Conservation (phyloP, 805 yeast genomes). For the Metschnikowia hibisci region DNA sequence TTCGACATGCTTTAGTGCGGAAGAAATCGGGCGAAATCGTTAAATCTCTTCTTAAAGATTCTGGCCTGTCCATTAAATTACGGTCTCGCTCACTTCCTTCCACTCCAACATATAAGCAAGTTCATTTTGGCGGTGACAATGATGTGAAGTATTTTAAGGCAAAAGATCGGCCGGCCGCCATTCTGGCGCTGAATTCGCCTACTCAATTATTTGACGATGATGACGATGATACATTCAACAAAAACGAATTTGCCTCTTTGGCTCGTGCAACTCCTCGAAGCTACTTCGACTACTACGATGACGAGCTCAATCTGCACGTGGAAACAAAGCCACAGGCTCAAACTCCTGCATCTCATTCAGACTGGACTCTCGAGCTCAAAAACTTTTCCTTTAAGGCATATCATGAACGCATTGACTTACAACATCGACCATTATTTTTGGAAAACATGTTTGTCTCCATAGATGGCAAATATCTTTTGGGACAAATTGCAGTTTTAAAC, state of each 20-base stretch:
- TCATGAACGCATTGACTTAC: constrained; percentile 26
- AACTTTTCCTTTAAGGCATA: constrained; percentile 46
- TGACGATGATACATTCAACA: constrained; percentile 20
- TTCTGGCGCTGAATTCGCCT: constrained; percentile 67
- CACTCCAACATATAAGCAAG: constrained; percentile 64
- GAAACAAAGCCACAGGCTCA: constrained; percentile 8
- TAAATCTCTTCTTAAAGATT: constrained; percentile 64
- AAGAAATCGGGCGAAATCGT: constrained; percentile 65
- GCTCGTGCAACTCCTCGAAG: constrained; percentile 4
- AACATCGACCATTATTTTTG: constrained; percentile 35
- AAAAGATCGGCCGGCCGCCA: constrained; percentile 72
- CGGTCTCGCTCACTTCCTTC: constrained; percentile 37
- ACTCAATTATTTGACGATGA: constrained; percentile 20
- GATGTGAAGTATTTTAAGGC: constrained; percentile 72
- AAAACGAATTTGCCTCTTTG: constrained; percentile 14
- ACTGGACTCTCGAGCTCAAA: constrained; percentile 44
- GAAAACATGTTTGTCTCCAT: constrained; percentile 59
- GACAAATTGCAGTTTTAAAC: constrained; percentile 77
- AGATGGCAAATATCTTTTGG: constrained; percentile 58
- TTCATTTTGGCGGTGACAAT: constrained; percentile 68
- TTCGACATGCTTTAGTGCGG: constrained; percentile 44
- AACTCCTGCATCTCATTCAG: constrained; percentile 10
- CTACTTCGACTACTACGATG: constrained; percentile 18
- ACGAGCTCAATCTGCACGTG: constrained; percentile 16
- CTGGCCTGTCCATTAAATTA: constrained; percentile 23